Conservation (phyloP, 2,329 filamentous ascomycete species). For the Penicillium sp. region DNA sequence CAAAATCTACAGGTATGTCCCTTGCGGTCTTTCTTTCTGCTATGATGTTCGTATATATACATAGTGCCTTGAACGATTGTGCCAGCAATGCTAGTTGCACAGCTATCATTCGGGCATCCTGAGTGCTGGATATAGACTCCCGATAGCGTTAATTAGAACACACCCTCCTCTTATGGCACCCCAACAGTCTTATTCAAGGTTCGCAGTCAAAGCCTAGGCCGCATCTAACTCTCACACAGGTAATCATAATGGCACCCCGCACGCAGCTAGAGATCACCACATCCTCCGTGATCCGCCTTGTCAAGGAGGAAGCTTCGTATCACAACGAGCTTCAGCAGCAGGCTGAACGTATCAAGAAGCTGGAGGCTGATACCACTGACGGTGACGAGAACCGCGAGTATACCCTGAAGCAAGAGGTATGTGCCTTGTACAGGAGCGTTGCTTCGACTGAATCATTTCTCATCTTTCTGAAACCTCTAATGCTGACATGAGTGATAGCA, state of each 20-base stretch:
- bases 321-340: slow-evolving; percentile 80
- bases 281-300: slow-evolving; percentile 72
- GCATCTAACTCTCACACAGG: slow-evolving; percentile 11
- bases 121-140: not conserved
- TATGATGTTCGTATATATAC: not conserved
- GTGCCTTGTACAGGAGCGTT: slow-evolving; percentile 16
- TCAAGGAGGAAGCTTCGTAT: slow-evolving; percentile 90
- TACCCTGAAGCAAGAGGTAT: slow-evolving; percentile 81
- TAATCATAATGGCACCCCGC: slow-evolving; percentile 66
- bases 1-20: not conserved
- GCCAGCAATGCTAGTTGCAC: not conserved
- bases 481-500: slow-evolving; percentile 50
- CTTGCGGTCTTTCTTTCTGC: not conserved
- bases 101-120: not conserved
- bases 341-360: slow-evolving; percentile 65
- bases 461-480: not conserved
- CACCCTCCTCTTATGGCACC: not conserved
- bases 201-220: no score
- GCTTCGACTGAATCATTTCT: not conserved
- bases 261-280: slow-evolving; percentile 83
- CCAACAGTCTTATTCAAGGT: not conserved
- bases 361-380: slow-evolving; percentile 64
- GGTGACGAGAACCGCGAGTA: slow-evolving; percentile 78
- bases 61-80: not conserved
- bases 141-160: not conserved